Percentiles rank a stretch among this genome's conserved stretches.
Evolutionary conservation across 495 filamentous ascomycete species (phyloP).

Genomic region (Cetradonia linearis): DNA sequence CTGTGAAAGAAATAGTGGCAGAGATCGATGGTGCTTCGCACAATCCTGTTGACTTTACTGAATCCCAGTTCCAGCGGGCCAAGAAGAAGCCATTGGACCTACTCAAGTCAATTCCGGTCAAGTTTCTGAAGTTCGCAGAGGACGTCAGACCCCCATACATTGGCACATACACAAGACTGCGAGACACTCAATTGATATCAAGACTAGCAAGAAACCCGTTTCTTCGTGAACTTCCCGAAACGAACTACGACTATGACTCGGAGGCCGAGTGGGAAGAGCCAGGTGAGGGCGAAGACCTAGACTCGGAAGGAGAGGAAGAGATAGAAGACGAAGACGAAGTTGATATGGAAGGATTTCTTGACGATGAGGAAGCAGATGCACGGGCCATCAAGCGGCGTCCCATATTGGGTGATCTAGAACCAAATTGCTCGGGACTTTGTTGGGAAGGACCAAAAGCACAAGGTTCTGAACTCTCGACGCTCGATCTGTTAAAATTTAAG

Average conservation of each 20-base stretch:
- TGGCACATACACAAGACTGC: slow-evolving; percentile 63
- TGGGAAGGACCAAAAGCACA: slow-evolving; percentile 55
- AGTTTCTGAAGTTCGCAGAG: slow-evolving; percentile 70
- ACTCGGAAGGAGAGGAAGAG: slow-evolving; percentile 74
- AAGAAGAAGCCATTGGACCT: slow-evolving; percentile 36
- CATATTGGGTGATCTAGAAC: slow-evolving; percentile 62
- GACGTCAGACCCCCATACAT: slow-evolving; percentile 87
- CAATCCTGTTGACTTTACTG: slow-evolving; percentile 37
- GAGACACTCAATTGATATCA: slow-evolving; percentile 38
- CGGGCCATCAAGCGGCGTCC: slow-evolving; percentile 32
- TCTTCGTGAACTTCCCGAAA: slow-evolving; percentile 48
- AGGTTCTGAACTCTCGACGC: slow-evolving; percentile 27
- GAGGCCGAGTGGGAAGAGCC: slow-evolving; percentile 90
- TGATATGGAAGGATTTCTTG: slow-evolving; percentile 46
- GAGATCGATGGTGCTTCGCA: slow-evolving; percentile 40
- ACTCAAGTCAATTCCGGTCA: slow-evolving; percentile 57
- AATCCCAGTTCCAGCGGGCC: slow-evolving; percentile 8
- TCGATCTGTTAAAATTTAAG: slow-evolving; percentile 43
- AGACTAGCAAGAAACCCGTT: slow-evolving; percentile 65
- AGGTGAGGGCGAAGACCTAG: slow-evolving; percentile 69
- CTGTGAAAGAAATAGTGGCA: slow-evolving; percentile 59
- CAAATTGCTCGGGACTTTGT: slow-evolving; percentile 64
- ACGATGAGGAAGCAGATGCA: slow-evolving; percentile 39
- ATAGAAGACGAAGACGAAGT: slow-evolving; percentile 45
- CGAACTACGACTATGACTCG: slow-evolving; percentile 93